Evolutionary conservation across 306 rosid species (phyloP).

Genomic region (Vigna unguiculata): DNA sequence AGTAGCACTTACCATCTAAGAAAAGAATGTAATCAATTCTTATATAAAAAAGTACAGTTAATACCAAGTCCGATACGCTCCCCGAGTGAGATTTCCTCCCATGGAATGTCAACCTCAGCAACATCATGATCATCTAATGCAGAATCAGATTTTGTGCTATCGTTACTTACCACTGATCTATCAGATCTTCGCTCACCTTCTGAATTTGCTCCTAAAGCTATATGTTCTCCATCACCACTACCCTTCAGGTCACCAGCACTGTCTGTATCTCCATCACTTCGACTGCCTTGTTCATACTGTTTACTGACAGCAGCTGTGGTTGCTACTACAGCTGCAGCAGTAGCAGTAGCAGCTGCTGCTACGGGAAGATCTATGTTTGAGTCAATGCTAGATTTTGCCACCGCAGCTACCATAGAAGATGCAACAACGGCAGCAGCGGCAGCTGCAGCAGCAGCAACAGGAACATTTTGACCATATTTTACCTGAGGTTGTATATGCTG

Average conservation of each 20-base stretch:
- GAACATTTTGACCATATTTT: constrained; percentile 74
- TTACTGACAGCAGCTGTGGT: constrained; percentile 89
- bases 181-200: constrained; percentile 84
- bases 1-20: constrained; percentile 30
- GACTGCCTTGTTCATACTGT: constrained; percentile 76
- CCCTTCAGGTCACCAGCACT: constrained; percentile 62
- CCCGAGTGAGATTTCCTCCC: constrained; percentile 92
- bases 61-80: constrained; percentile 99
- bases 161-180: constrained; percentile 68
- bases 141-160: constrained; percentile 77
- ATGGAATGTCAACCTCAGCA: constrained; percentile 89
- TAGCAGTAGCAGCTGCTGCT: constrained; percentile 94
- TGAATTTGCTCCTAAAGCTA: constrained; percentile 53
- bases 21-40: constrained; percentile 43
- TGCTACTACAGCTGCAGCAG: constrained; percentile 97
- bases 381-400: constrained; percentile 67
- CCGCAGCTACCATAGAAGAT: constrained; percentile 92
- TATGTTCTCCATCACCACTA: constrained; percentile 64
- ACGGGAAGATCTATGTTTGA: constrained; percentile 82
- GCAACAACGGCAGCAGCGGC: constrained; percentile 97
- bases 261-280: constrained; percentile 71
- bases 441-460: constrained; percentile 90
- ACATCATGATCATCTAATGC: constrained; percentile 68
- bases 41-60: constrained; percentile 50
- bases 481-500: constrained; percentile 52